Evolutionary conservation across 179 eudicot genomes (phyloP), one percentile per base, ranked within the genome.

Genomic region (Pouteria campechiana): DNA sequence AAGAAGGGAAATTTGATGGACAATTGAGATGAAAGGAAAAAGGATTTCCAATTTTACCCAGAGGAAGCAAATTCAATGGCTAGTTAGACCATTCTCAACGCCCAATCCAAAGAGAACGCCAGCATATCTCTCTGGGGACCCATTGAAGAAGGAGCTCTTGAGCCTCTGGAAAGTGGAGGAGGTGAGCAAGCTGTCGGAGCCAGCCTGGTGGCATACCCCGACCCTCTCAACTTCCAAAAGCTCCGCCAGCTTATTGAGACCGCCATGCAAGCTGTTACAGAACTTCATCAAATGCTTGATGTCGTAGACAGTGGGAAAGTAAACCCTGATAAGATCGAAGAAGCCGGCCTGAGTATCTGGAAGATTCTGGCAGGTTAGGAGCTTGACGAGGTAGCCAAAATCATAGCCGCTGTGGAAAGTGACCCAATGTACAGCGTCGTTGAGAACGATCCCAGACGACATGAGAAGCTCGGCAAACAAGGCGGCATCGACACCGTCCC

Each of bases 131-230:
- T 52, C 65, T 1, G 33, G 15, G 13, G 54, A 58, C 11, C 57
- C 46, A 12, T 24, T 30, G 21, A 50, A 41, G 67, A 40, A 61
- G 7, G 20, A 28, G 8, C 55, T 51, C 41, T 54, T 55, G 61
- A 61, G 28, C 48, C 50, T 39, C 48, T 20, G 38, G 49, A 50
- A 64, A 6, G 64, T 46, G 32, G 33, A 15, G 32, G 15, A 44
- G 20, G 69, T 57, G 17, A 64, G 54, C 54, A 51, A 52, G 35
- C 69, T 64, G 52, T 64, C 69, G 10, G 64, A 64, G 44, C 64
- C 69, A 22, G 64, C 64, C 24, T 64, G 69, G 30, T 64, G 69
- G 24, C 50, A 18, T 13, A 50, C 27, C 2, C 69, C 69, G n/a
- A 63, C 19, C 32, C 63, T 35, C 44, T 57, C 49, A 2, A 63